Base-by-base conservation (phyloP, 768 basidiomycete genomes). In the Leccinum imitatum region DNA sequence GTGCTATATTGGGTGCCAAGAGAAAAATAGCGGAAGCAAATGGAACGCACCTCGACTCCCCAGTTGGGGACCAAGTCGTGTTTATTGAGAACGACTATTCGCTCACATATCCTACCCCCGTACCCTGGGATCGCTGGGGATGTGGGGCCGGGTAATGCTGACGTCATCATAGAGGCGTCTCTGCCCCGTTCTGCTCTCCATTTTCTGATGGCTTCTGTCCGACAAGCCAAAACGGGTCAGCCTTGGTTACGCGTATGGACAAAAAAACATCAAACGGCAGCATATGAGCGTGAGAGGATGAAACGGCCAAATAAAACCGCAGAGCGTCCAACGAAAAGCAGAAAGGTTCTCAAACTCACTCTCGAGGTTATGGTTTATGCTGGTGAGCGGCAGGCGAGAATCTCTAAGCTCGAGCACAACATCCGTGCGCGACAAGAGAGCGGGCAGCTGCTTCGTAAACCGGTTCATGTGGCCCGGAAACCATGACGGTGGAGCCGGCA, bases 401-500 rank as follows among this genome's bases (percentile, higher is more conserved):
- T 99, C 96, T 69, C 96, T 83, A 30, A 95, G 86, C 78, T 99
- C 96, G 62, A 99, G 87, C 54, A 98, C 91, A 57, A 98, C 86
- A 69, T 95, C 90, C 35, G 92, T 93, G 61, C 87, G 86, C 33
- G 87, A 84, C 46, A 98, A 82, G 59, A 94, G 78, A 19, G 82
- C 76, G 19, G 93, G 91, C 47, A 97, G 78, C 71, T 84, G 83
- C 61, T 87, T 82, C 47, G 87, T 83, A 71, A 96, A 96, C 68
- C 87, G 84, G 75, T 86, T 88, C 95, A 97, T 98, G 75, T 98
- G 95, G 35, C 95, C 95, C 25, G 93, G 93, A 77, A 89, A 96
- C 94, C 94, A 97, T 81, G 94, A 95, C 54, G 89, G 89, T 31
- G 92, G 87, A 50, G 78, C 75, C 48, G 90, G 86, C 23, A 94